Evolutionary conservation across 2,329 filamentous ascomycete genomes (phyloP), one percentile per base, ranked within the genome.

Genomic region (Sclerotinia spermophila): DNA sequence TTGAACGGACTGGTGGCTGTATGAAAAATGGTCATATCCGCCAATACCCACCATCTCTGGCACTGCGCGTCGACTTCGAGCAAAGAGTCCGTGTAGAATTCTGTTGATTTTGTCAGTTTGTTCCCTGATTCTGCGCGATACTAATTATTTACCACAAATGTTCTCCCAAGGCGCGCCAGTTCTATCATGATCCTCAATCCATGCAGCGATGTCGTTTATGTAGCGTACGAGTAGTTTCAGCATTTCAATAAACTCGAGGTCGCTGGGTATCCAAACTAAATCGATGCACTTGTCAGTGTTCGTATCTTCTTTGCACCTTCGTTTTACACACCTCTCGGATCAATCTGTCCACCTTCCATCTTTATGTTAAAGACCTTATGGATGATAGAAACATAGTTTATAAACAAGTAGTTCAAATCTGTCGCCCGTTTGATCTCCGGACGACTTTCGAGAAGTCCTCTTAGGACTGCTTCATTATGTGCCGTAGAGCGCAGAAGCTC

Each of bases 341-440:
- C 62, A 66, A 66, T 42, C 45, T 13, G 51, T 24, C 17, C 62
- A 42, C 62, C 45, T 40, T 48, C 62, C 45, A 66, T 53, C 35
- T 66, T 66, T 40, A 40, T 53, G n/a, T 19, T 53, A 7, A 53
- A 66, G 35, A 53, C 35, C 11, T 66, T 66, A 2, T 53, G 45
- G n/a, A 66, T 40, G 38, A 66, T 66, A 24, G 62, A 66, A 40
- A 66, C 35, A 42, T 66, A 66, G 21, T 55, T 66, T n/a, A 66
- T 8, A 24, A 66, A 30, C 17, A 53, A 40, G n/a, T 21, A 53
- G 35, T 66, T 53, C 17, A 66, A 24, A 30, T 66, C n/a, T n/a
- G 11, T 53, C 10, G 35, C 62, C 24, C 35, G 19, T 19, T 42
- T 1, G 17, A 66, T 53, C 35, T 53, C 62, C 17, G 62, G 45